Conservation (phyloP, 352 stramenopile genomes). For the Pythium phragmiticola region DNA sequence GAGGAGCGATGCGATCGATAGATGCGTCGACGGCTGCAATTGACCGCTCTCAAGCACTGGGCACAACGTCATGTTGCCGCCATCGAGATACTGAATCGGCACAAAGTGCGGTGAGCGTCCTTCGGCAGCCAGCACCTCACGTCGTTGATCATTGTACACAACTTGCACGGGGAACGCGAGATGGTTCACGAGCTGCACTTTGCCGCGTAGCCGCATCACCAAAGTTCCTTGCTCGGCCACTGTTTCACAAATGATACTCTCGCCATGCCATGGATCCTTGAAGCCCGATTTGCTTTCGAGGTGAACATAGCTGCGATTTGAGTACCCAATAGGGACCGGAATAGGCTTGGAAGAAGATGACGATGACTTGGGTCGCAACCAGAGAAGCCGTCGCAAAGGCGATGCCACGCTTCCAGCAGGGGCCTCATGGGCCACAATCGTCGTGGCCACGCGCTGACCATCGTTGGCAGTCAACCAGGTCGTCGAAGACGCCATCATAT, state of each 20-base stretch:
- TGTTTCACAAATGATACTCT: conserved; percentile 84
- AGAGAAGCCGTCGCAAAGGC: conserved; percentile 67
- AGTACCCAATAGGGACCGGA: conserved; percentile 85
- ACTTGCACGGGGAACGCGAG: conserved; percentile 70
- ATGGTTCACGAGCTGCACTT: conserved; percentile 78
- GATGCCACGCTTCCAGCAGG: conserved; percentile 80
- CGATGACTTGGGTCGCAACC: conserved; percentile 72
- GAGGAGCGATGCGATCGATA: conserved; percentile 64
- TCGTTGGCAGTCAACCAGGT: conserved; percentile 67
- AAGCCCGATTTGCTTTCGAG: conserved; percentile 63
- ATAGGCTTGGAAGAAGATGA: conserved; percentile 52
- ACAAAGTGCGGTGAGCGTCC: conserved; percentile 64
- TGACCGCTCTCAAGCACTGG: conserved; percentile 59
- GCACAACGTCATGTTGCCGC: conserved; percentile 67
- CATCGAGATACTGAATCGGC: conserved; percentile 77
- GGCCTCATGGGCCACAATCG: conserved; percentile 81
- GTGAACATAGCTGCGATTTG: conserved; percentile 82
- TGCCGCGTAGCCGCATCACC: conserved; percentile 72
- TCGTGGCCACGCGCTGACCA: conserved; percentile 64
- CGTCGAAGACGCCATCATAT: conserved; percentile 70
- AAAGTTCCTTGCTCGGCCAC: conserved; percentile 84
- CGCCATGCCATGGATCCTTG: conserved; percentile 66
- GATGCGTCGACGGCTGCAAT: conserved; percentile 52
- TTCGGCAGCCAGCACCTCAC: conserved; percentile 50
- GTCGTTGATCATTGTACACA: conserved; percentile 66